A percentile compares a stretch with the other conserved stretches of the same genome.
Conservation (phyloP, 2,329 filamentous ascomycete genomes). For the Pseudocercospora vitis region DNA sequence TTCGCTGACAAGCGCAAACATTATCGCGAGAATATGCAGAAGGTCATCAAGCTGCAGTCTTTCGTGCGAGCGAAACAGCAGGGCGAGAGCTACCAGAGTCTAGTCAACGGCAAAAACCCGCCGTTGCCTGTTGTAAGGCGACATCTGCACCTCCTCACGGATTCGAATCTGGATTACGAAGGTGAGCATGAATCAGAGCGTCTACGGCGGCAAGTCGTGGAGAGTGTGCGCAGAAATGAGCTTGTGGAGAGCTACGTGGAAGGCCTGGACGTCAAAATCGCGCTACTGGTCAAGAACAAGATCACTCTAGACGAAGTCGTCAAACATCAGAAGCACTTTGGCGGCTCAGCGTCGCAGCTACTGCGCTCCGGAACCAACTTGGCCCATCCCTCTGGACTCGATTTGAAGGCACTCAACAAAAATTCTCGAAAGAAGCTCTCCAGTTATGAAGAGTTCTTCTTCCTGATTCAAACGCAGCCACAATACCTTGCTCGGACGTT, state of each 20-base stretch:
- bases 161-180: constrained; percentile 98
- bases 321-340: constrained; percentile 93
- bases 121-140: constrained; percentile 96
- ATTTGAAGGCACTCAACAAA: constrained; percentile 96
- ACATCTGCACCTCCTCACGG: constrained; percentile 95
- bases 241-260: constrained; percentile 97
- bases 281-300: constrained; percentile 97
- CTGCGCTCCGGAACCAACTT: constrained; percentile 34
- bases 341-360: constrained; percentile 55
- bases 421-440: constrained; percentile 92
- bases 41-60: constrained; percentile 97
- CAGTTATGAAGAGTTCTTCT: constrained; percentile 96
- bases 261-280: constrained; percentile 98
- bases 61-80: constrained; percentile 93
- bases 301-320: constrained; percentile 98
- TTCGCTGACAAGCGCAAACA: constrained; percentile 85
- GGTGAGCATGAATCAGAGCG: constrained; percentile 97
- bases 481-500: constrained; percentile 91
- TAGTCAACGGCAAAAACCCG: constrained; percentile 94
- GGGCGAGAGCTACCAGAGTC: constrained; percentile 94
- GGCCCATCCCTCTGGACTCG: constrained; percentile 72
- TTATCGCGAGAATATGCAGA: constrained; percentile 97
- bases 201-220: constrained; percentile 90
- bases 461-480: constrained; percentile 92
- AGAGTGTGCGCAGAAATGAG: constrained; percentile 96